Evolutionary conservation across 495 filamentous ascomycete genomes (phyloP).

Genomic region (Pseudoneurospora amorphoporcata): DNA sequence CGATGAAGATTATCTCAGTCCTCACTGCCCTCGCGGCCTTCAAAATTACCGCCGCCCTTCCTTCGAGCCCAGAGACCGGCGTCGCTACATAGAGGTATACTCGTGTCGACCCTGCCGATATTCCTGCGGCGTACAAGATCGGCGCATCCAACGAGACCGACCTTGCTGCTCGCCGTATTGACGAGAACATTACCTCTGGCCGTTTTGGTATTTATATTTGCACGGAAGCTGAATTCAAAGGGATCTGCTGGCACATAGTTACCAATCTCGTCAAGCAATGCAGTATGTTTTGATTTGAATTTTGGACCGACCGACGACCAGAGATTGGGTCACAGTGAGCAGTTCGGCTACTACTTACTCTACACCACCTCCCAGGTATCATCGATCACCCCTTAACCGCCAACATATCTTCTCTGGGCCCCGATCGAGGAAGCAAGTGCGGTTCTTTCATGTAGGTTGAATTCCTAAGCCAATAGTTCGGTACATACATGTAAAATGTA

Average conservation of each 20-base stretch:
- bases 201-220: neutral
- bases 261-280: neutral
- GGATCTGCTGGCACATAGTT: neutral
- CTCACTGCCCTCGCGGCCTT: neutral
- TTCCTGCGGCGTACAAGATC: neutral
- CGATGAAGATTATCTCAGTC: neutral
- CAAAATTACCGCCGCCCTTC: neutral
- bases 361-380: neutral
- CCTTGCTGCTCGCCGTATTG: neutral
- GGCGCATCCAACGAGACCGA: neutral
- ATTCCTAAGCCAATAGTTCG: neutral
- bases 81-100: neutral
- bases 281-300: neutral
- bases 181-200: neutral
- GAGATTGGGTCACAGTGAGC: neutral
- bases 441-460: neutral
- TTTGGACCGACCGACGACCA: neutral
- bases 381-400: neutral
- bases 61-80: neutral
- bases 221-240: neutral
- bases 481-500: neutral
- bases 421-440: neutral
- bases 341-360: too few species aligned
- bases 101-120: neutral
- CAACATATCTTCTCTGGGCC: neutral